Base-by-base conservation (phyloP, 176 grass and related monocot species). In the Tillandsia fasciculata region DNA sequence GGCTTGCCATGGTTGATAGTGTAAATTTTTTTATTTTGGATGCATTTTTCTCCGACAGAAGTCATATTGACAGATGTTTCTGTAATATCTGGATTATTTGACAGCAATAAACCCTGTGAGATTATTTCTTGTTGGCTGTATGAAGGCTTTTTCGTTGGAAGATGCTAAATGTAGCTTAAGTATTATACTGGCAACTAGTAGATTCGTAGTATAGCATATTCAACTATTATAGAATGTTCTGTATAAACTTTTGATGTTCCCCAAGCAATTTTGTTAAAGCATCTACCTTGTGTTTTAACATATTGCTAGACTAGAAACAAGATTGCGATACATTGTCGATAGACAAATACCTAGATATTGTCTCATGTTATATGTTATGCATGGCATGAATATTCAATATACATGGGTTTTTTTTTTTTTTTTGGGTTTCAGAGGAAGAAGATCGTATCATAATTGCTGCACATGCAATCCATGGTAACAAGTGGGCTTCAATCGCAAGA, bases 401-500 rank as follows among this genome's bases (percentile, higher is more conserved):
- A 22, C 15, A 18, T 9, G 9, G 56, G 9, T 59, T 22, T 53
- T 22, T 42, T 15, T 2, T 14, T n/a, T 2, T 48, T 83, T 79
- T 85, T 50, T 67, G 22, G 33, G 33, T 42, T 82, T 70, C 86
- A 99, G 87, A 94, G 48, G 90, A 99, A 80, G 95, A 99, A 63
- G 95, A 99, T 67, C 84, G 64, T 12, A 88, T 94, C 69, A 99
- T 99, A 83, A 86, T 94, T 42, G 66, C 67, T 0, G 95, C 95
- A 57, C 95, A 99, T 70, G 70, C 81, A 66, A 73, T 90, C 65
- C 90, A 99, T 74, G 95, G 95, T 53, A 93, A 99, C 57, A 94
- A 90, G 68, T 99, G 94, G 94, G 90, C 95, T 9, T 82, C 78
- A 50, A 99, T 99, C 11, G 87, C 90, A 1, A 93, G 88, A 80